Base-by-base conservation (phyloP, 805 yeast genomes). In the Nakazawaea holstii region DNA sequence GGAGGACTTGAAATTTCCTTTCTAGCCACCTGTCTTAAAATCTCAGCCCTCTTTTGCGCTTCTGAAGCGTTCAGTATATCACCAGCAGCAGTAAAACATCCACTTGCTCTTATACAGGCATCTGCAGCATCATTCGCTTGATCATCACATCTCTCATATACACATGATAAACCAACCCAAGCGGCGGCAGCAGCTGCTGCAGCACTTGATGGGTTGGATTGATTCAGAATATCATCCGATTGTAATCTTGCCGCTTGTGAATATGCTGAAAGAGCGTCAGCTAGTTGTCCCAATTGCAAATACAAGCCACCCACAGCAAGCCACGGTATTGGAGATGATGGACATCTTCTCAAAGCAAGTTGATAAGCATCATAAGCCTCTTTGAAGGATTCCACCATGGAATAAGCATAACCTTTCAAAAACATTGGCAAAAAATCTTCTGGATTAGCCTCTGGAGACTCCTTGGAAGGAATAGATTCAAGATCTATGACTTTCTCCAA, bases 231-330 rank as follows among this genome's bases (percentile, higher is more conserved):
- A 46, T 37, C 79, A 42, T 74, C 77, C 37, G 68, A 64, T 52
- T 74, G 75, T 9, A 79, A 58, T 40, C 80, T 66, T 15, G 81
- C 71, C 2, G 85, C 87, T 58, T 81, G 85, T 0, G 85, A 76
- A 56, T 79, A 82, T 2, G 87, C 87, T 6, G 82, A 80, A 43
- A 82, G 64, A 0, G 88, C 82, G 56, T 82, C 88, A 3, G 80
- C 76, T 24, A 82, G 59, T 59, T 82, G 88, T 40, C 76, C 77
- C 53, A 80, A 64, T 51, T 73, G 73, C 48, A 82, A 60, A 55
- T 82, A 82, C 42, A 83, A 65, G 10, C 77, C 71, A 3, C 87
- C 90, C 28, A 82, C 79, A 0, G 83, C 79, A 31, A 82, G 62
- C 90, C 88, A 82, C 2, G 84, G 76, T 43, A 79, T 65, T n/a